Conservation (phyloP, 768 basidiomycete genomes). For the Collybiopsis luxurians region DNA sequence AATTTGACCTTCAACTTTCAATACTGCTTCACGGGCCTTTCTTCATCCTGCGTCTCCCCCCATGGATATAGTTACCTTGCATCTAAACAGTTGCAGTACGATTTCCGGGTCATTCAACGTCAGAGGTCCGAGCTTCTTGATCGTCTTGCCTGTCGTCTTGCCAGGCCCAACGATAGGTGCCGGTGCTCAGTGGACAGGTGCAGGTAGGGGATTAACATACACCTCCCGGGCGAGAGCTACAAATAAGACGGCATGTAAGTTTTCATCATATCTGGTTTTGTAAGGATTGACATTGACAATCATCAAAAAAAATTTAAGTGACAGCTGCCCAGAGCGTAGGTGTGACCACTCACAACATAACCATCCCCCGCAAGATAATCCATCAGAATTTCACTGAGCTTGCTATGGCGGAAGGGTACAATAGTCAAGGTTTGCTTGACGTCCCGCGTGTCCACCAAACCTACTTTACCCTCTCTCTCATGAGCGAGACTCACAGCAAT, state of each 20-base stretch:
- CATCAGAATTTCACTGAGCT: slow-evolving; percentile 93
- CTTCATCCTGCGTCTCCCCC: slow-evolving; percentile 44
- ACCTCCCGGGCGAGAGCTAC: slow-evolving; percentile 92
- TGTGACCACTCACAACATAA: slow-evolving; percentile 57
- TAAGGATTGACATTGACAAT: slow-evolving; percentile 98
- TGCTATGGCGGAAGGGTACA: slow-evolving; percentile 91
- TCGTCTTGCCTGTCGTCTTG: slow-evolving; percentile 35
- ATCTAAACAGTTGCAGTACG: slow-evolving; percentile 40
- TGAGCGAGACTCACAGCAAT: slow-evolving; percentile 46
- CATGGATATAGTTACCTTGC: slow-evolving; percentile 74
- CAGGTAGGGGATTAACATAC: slow-evolving; percentile 65
- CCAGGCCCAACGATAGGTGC: slow-evolving; percentile 32
- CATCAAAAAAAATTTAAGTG: slow-evolving; percentile 53
- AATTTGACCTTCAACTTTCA: slow-evolving; percentile 85
- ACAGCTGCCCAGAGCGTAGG: background rate
- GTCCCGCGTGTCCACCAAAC: slow-evolving; percentile 65
- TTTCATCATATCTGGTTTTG: slow-evolving; percentile 97
- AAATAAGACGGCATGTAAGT: slow-evolving; percentile 98
- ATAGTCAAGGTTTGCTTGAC: slow-evolving; percentile 69
- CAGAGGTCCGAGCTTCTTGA: slow-evolving; percentile 37
- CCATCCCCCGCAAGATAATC: slow-evolving; percentile 96
- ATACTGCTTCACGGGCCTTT: slow-evolving; percentile 60
- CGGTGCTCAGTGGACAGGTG: slow-evolving; percentile 54
- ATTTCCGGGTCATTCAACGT: slow-evolving; percentile 39
- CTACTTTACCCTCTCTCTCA: slow-evolving; percentile 36